Evolutionary conservation across 164 flowering plant genomes (phyloP), one percentile per base, ranked within the genome.

Genomic region (Platanus orientalis): DNA sequence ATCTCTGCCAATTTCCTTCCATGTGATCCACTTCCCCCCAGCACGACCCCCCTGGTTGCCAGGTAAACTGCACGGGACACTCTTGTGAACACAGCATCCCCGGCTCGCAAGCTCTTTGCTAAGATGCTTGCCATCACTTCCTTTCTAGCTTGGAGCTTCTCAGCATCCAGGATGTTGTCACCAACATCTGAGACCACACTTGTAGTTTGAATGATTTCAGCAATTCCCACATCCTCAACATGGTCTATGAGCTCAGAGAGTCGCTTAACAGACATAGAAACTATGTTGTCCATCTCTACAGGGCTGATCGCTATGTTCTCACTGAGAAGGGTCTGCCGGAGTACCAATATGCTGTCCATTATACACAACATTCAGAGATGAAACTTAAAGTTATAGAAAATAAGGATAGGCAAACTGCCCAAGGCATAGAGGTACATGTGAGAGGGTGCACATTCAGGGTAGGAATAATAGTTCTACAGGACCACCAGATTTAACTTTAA

Each of bases 31-130:
- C 77, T 79, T n/a, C 97, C 97, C 0, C 89, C 88, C 14, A 95
- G 83, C 40, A 88, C 78, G 6, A 77, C 78, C 14, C 83, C 97
- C 69, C 96, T 82, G 14, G 64, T 59, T 58, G 97, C 92, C 55
- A 84, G 30, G 62, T 92, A 85, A 36, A 95, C 79, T 14, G 93
- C 85, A 16, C 61, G 80, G 4, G 87, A 77, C 17, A 95, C 92
- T 49, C 58, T 78, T 24, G 61, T 53, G 56, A 92, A 95, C 30
- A 95, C 77, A 0, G 92, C 57, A 62, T 95, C 91, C 53, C 80
- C 92, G 17, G 83, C 83, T 69, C 78, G 88, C 64, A 95, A 70
- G 83, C 97, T 86, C 75, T 85, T 95, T 6, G 67, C 67, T 54
- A 95, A 51, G 80, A 87, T 75, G 68, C 84, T 81, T 0, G 73